A percentile compares a stretch with the other conserved stretches of the same genome.
These are phyloP conservation scores for Trypanosoma platydactyli DNA, from an alignment of 208 protist genomes.

Conservation along the genomic window DNA sequence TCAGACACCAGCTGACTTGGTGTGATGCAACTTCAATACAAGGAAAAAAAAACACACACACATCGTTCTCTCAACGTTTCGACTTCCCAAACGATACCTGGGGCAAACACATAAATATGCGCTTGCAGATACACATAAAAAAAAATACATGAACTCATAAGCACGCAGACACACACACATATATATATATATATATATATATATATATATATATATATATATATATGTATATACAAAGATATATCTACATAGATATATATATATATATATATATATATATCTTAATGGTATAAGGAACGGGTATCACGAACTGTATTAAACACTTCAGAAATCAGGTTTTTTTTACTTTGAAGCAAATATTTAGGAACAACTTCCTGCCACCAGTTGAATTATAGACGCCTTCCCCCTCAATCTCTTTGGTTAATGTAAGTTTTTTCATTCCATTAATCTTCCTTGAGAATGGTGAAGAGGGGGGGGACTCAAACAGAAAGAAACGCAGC, in stretches of 20 bases:
- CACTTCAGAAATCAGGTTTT: too few relatives aligned
- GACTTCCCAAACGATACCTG: background rate
- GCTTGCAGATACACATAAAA: constrained; percentile 14
- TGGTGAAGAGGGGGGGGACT: background rate
- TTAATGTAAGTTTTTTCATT: background rate
- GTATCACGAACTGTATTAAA: too few relatives aligned
- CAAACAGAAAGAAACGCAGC: background rate
- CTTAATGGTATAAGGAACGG: too few relatives aligned
- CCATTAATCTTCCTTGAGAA: background rate
- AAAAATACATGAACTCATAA: background rate
- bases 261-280: constrained; percentile 9
- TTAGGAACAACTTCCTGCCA: too few relatives aligned
- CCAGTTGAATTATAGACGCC: too few relatives aligned
- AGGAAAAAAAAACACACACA: constrained; percentile 19
- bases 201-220: constrained; percentile 9
- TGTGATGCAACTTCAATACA: too few relatives aligned
- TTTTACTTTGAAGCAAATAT: too few relatives aligned
- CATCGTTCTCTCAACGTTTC: background rate
- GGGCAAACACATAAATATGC: background rate
- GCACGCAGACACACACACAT: constrained; percentile 2
- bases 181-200: background rate
- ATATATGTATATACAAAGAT: background rate
- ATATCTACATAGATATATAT: constrained; percentile 1
- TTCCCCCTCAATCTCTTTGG: too few relatives aligned
- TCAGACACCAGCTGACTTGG: too few relatives aligned